Conservation (phyloP, 805 yeast genomes). For the Yarrowia sp. region DNA sequence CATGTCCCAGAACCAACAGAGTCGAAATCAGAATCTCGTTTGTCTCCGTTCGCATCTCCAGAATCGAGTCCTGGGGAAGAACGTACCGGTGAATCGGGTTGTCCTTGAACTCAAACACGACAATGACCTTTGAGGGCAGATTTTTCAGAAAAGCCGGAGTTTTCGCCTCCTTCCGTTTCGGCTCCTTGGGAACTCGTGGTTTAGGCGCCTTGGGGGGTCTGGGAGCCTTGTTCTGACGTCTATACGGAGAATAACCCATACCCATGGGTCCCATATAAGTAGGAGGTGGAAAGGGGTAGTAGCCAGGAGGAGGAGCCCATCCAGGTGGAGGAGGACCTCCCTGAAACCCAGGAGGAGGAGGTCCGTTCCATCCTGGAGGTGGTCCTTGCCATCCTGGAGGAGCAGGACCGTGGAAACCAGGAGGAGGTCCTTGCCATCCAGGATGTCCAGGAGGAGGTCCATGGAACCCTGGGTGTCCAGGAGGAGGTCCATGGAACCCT, state of each 20-base stretch:
- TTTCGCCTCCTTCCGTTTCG: constrained; percentile 28
- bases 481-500: constrained; percentile 18
- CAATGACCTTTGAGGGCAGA: constrained; percentile 56
- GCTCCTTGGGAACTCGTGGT: constrained; percentile 34
- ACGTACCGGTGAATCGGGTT: constrained; percentile 74
- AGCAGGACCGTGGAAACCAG: constrained; percentile 24
- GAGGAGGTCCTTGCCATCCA: constrained; percentile 25
- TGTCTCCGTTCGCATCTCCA: constrained; percentile 57
- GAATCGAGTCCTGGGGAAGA: constrained; percentile 77
- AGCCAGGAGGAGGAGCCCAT: constrained; percentile 18
- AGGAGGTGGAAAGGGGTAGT: constrained; percentile 34
- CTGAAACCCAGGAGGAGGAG: constrained; percentile 35
- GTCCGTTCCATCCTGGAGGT: constrained; percentile 37
- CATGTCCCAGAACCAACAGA: constrained; percentile 46
- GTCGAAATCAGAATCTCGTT: constrained; percentile 53
- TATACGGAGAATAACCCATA: constrained; percentile 32
- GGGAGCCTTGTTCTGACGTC: constrained; percentile 38
- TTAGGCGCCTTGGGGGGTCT: constrained; percentile 41
- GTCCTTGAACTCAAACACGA: constrained; percentile 86
- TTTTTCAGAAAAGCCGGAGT: constrained; percentile 39
- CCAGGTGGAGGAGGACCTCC: constrained; percentile 13
- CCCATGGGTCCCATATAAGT: constrained; percentile 36
- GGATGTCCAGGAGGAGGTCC: constrained; percentile 15
- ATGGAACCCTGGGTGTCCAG: not conserved
- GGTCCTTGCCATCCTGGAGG: constrained; percentile 39